These are phyloP conservation scores for Aspergillus ochraceus DNA, from an alignment of 2,329 filamentous ascomycete genomes.

Conservation along the genomic window DNA sequence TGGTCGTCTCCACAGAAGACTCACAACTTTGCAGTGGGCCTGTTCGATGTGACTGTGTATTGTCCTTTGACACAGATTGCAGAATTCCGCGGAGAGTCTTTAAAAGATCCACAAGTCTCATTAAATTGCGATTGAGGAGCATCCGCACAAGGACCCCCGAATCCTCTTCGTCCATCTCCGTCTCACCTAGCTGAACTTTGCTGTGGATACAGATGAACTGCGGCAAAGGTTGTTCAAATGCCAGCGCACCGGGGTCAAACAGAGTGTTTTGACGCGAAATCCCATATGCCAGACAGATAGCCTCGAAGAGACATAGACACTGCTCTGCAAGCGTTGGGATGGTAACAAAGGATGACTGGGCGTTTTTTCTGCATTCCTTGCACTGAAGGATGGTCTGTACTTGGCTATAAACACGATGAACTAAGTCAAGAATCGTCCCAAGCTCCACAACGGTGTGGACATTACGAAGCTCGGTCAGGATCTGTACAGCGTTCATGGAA, in stretches of 20 bases:
- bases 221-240: conserved; percentile 23
- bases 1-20: conserved; percentile 22
- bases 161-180: conserved; percentile 28
- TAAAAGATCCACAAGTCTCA: conserved; percentile 24
- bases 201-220: conserved; percentile 28
- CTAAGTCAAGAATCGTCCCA: conserved; percentile 24
- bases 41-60: conserved; percentile 10
- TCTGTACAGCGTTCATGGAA: conserved; percentile 22
- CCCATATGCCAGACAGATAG: conserved; percentile 26
- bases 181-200: conserved; percentile 25
- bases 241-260: conserved; percentile 23
- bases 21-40: conserved; percentile 19
- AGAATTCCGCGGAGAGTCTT: conserved; percentile 19
- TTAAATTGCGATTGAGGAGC: conserved; percentile 22
- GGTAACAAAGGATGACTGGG: conserved; percentile 32
- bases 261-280: conserved; percentile 22
- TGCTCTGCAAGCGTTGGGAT: conserved; percentile 42
- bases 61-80: conserved; percentile 13
- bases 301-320: conserved; percentile 28
- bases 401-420: conserved; percentile 23
- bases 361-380: conserved; percentile 19
- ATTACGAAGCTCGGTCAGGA: conserved; percentile 24
- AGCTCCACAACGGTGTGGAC: conserved; percentile 28
- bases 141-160: conserved; percentile 22
- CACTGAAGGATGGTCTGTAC: conserved; percentile 24